phyloP scores from a whole-genome alignment of 352 stramenopile genomes.

The Pseudoperonospora humuli region DNA sequence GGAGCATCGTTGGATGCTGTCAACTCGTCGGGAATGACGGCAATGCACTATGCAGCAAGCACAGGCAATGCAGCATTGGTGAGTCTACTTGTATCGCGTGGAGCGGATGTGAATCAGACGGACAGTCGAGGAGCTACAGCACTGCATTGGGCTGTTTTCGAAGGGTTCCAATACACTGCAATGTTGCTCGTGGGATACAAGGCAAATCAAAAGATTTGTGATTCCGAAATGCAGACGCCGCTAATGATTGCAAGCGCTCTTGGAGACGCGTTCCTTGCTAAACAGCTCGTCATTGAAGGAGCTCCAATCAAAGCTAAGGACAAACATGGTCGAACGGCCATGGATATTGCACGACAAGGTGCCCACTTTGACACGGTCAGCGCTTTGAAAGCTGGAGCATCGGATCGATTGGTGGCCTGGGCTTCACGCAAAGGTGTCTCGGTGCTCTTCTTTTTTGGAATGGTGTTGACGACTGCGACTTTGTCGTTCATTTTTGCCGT shows the following conservation, averaged over 20 bases:
- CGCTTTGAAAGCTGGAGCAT: constrained; percentile 57
- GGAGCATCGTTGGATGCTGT: constrained; percentile 39
- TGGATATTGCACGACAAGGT: constrained; percentile 66
- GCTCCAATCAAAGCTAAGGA: constrained; percentile 52
- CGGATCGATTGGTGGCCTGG: constrained; percentile 57
- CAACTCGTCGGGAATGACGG: constrained; percentile 78
- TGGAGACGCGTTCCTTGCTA: constrained; percentile 69
- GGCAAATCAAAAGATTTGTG: constrained; percentile 74
- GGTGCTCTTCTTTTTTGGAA: constrained; percentile 64
- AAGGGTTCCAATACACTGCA: constrained; percentile 81
- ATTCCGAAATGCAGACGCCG: constrained; percentile 68
- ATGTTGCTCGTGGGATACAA: constrained; percentile 76
- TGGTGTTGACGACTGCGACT: constrained; percentile 37
- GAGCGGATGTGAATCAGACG: constrained; percentile 60
- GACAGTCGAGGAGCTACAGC: constrained; percentile 63
- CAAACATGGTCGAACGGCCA: constrained; percentile 62
- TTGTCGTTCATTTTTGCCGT: constrained; percentile 53
- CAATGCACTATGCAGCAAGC: constrained; percentile 74
- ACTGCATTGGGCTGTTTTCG: constrained; percentile 78
- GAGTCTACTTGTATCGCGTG: constrained; percentile 51
- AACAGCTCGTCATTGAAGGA: constrained; percentile 79
- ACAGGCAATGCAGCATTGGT: constrained; percentile 68
- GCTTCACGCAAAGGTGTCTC: constrained; percentile 53
- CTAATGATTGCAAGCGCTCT: constrained; percentile 80
- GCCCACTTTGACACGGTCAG: constrained; percentile 58